Conservation (phyloP, 768 basidiomycete genomes). For the Tricholoma furcatifolium region DNA sequence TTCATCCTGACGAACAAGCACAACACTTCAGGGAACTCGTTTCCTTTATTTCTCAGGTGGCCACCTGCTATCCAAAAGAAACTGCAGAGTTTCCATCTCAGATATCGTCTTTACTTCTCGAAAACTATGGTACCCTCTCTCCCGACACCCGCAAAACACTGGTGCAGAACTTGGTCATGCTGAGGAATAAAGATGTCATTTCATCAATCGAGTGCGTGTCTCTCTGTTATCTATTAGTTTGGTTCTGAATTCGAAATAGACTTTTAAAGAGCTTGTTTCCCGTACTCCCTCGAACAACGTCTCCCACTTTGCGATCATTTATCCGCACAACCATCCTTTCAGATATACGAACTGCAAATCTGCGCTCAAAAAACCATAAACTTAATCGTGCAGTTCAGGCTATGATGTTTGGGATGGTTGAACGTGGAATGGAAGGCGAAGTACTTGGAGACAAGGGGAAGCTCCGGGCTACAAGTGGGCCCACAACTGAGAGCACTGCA, state of each 20-base stretch:
- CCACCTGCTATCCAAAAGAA: constrained; percentile 90
- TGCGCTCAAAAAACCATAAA: constrained; percentile 88
- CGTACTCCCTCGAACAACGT: constrained; percentile 90
- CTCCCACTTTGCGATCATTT: constrained; percentile 75
- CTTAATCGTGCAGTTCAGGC: constrained; percentile 95
- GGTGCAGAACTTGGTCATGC: constrained; percentile 89
- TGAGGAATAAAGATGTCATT: constrained; percentile 91
- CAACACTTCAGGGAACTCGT: constrained; percentile 85
- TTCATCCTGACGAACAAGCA: constrained; percentile 83
- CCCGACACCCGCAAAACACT: constrained; percentile 83
- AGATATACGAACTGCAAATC: constrained; percentile 90
- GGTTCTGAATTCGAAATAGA: constrained; percentile 38
- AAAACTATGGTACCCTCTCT: constrained; percentile 70
- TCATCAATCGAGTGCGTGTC: constrained; percentile 82
- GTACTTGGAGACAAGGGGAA: constrained; percentile 85
- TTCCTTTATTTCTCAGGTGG: constrained; percentile 81
- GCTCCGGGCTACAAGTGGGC: constrained; percentile 39
- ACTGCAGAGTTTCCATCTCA: constrained; percentile 85
- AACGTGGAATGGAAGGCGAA: constrained; percentile 83
- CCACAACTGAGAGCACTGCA: constrained; percentile 35
- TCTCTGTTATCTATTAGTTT: constrained; percentile 3
- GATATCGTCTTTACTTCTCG: constrained; percentile 73
- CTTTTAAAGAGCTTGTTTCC: constrained; percentile 92
- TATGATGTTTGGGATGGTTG: constrained; percentile 95
- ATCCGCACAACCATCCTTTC: constrained; percentile 93